These are phyloP conservation scores for Tulasnella sp. DNA, from an alignment of 768 basidiomycete genomes.

Conservation along the genomic window DNA sequence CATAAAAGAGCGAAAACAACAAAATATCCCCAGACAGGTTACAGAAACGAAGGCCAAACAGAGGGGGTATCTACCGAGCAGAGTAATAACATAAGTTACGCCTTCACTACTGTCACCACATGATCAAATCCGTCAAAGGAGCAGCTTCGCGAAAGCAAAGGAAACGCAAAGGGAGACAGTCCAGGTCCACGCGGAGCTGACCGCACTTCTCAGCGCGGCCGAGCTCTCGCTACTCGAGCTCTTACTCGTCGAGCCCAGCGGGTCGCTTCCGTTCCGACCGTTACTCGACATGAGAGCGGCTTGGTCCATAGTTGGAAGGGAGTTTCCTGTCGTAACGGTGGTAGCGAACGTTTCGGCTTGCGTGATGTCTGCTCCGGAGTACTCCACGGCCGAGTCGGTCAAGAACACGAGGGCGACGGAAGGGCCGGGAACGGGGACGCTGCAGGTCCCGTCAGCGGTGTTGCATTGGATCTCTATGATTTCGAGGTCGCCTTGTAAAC, in stretches of 20 bases:
- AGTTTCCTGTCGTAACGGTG: background rate
- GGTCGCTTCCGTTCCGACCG: slow-evolving; percentile 12
- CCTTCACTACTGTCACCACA: too few relatives aligned
- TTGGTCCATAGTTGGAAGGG: slow-evolving; percentile 7
- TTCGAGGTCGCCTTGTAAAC: slow-evolving; percentile 8
- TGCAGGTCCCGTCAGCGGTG: background rate
- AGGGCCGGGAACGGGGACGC: slow-evolving; percentile 25
- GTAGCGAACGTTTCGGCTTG: slow-evolving; percentile 36
- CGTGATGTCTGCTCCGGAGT: slow-evolving; percentile 1
- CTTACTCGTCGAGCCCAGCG: slow-evolving; percentile 15
- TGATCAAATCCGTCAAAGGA: background rate
- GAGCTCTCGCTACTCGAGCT: background rate
- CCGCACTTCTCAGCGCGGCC: background rate
- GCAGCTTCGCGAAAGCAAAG: too few relatives aligned
- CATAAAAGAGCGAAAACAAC: too few relatives aligned
- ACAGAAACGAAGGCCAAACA: too few relatives aligned
- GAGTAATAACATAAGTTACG: too few relatives aligned
- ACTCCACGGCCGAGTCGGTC: background rate
- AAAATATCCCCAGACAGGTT: too few relatives aligned
- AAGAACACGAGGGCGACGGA: slow-evolving; percentile 34
- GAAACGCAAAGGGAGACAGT: background rate
- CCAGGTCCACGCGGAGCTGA: background rate
- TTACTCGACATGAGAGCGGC: slow-evolving; percentile 9
- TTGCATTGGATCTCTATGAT: slow-evolving; percentile 32
- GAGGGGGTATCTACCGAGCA: too few relatives aligned